A percentile compares a stretch with the other conserved stretches of the same genome.
Evolutionary conservation across 2,329 filamentous ascomycete genomes (phyloP).

Genomic region (Cytospora leucostoma): DNA sequence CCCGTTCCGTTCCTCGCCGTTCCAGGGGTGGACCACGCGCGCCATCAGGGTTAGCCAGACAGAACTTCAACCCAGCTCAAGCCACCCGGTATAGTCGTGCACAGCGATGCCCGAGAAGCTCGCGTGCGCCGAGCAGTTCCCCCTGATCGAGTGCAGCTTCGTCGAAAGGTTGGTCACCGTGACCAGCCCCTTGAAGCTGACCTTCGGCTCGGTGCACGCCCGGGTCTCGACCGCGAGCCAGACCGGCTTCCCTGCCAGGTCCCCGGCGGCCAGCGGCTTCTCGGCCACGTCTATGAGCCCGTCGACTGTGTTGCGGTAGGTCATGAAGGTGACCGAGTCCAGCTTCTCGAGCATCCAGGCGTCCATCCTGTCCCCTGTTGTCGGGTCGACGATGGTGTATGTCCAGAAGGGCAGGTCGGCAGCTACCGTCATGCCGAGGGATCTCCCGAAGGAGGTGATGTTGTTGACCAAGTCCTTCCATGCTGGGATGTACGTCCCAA

Average conservation of each 20-base stretch:
- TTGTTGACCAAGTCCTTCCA: conserved; percentile 9
- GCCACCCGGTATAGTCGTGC: conserved; percentile 14
- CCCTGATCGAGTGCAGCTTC: conserved; percentile 10
- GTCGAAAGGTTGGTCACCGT: conserved; percentile 15
- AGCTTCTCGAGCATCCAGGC: conserved; percentile 14
- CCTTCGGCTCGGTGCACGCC: conserved; percentile 5
- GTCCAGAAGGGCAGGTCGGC: conserved; percentile 20
- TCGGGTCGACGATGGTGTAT: conserved; percentile 4
- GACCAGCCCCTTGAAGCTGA: conserved; percentile 19
- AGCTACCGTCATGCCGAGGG: conserved; percentile 4
- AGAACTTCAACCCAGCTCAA: conserved; percentile 1
- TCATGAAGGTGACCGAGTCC: conserved; percentile 22
- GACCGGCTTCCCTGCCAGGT: conserved; percentile 13
- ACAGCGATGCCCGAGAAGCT: conserved; percentile 16
- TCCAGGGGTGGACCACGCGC: too few relatives aligned
- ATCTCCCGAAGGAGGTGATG: conserved; percentile 6
- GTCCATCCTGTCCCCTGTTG: conserved; percentile 11
- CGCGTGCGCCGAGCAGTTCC: conserved; percentile 8
- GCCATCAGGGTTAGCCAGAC: too few relatives aligned
- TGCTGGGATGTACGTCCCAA: conserved; percentile 3
- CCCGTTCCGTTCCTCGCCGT: background rate
- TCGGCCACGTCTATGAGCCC: conserved; percentile 13
- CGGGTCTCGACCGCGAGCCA: conserved; percentile 14
- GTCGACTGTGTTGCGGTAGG: conserved; percentile 16
- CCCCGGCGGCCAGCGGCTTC: conserved; percentile 11